Evolutionary conservation across 441 rosid genomes (phyloP).

Genomic region (Populus tomentosa): DNA sequence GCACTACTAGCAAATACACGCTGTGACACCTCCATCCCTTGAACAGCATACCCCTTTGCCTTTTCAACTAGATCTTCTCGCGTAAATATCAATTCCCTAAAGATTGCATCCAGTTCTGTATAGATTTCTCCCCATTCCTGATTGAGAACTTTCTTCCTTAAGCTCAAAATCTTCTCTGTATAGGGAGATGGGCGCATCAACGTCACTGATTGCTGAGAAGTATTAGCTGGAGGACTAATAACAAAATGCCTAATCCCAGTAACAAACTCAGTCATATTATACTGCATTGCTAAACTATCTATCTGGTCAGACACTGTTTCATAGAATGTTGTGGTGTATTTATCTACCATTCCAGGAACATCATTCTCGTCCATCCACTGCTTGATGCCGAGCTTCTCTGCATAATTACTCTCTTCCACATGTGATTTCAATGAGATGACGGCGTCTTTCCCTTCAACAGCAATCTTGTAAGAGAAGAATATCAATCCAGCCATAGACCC

Average conservation of each 20-base stretch:
- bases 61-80: constrained; percentile 77
- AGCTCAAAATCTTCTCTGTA: constrained; percentile 65
- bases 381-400: constrained; percentile 80
- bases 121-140: constrained; percentile 83
- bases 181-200: constrained; percentile 63
- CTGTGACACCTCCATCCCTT: constrained; percentile 75
- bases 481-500: constrained; percentile 57
- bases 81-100: constrained; percentile 71
- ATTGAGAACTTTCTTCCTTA: constrained; percentile 48
- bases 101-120: constrained; percentile 64
- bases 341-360: constrained; percentile 84
- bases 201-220: constrained; percentile 46
- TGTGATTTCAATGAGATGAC: constrained; percentile 78
- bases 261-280: constrained; percentile 84
- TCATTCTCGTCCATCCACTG: constrained; percentile 97
- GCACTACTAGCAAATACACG: constrained; percentile 65
- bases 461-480: constrained; percentile 90
- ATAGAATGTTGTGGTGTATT: constrained; percentile 63
- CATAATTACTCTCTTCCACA: constrained; percentile 82
- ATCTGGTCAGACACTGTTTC: constrained; percentile 78
- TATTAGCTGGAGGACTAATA: constrained; percentile 42
- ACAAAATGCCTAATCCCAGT: constrained; percentile 85
- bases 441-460: constrained; percentile 90
- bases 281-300: constrained; percentile 85
- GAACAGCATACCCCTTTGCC: constrained; percentile 78